These are phyloP conservation scores for Tagetes erecta DNA, from an alignment of 129 eudicot genomes.

Conservation along the genomic window DNA sequence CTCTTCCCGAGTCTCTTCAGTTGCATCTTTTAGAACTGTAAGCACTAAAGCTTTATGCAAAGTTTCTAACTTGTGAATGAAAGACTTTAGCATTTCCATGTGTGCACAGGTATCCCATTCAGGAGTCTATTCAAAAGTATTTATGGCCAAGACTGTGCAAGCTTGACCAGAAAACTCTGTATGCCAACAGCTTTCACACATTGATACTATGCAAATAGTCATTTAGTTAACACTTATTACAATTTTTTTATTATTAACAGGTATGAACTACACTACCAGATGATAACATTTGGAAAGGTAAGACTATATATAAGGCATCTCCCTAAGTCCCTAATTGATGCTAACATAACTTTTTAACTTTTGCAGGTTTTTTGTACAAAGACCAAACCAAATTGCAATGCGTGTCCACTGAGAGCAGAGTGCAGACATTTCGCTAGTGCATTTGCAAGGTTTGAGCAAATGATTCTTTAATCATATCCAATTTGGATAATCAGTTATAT, in stretches of 20 bases:
- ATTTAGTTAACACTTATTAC: neutral
- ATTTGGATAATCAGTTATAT: neutral
- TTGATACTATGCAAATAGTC: conserved; percentile 8
- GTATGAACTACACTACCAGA: conserved; percentile 88
- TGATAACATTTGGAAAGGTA: conserved; percentile 99
- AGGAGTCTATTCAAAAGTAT: conserved; percentile 84
- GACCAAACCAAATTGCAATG: conserved; percentile 87
- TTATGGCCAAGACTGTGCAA: conserved; percentile 96
- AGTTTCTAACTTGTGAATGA: neutral
- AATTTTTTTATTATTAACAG: conserved; percentile 41
- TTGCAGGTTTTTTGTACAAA: conserved; percentile 94
- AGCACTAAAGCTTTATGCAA: conserved; percentile 29
- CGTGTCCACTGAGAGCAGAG: conserved; percentile 91
- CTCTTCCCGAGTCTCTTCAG: conserved; percentile 78
- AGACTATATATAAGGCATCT: conserved; percentile 13
- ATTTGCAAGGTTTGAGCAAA: conserved; percentile 62
- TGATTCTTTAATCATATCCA: conserved; percentile 8
- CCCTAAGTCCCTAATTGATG: neutral
- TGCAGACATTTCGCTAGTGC: conserved; percentile 95
- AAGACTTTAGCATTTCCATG: conserved; percentile 19
- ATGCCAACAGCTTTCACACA: conserved; percentile 23
- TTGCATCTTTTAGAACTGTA: conserved; percentile 86
- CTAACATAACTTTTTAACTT: conserved; percentile 6
- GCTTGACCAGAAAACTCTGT: conserved; percentile 91
- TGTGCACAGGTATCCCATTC: conserved; percentile 60